Conservation (phyloP, 2,329 filamentous ascomycete species). For the Trichothecium sympodiale region DNA sequence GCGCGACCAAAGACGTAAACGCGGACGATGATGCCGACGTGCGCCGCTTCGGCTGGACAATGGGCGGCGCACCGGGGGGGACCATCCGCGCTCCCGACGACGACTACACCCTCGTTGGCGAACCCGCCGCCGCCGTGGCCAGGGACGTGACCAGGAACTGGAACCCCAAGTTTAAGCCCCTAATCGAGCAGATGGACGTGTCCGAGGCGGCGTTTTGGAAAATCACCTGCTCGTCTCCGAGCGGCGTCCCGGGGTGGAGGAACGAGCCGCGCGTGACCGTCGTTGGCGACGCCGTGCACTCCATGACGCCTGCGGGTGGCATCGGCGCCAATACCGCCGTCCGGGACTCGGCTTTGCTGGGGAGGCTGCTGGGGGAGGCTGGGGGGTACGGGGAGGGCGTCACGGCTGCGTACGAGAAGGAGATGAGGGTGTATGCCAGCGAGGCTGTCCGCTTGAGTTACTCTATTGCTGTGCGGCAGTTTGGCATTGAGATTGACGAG, state of each 20-base stretch:
- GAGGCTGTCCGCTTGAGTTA: conserved; percentile 46
- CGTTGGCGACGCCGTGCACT: conserved; percentile 33
- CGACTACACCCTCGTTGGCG: conserved; percentile 46
- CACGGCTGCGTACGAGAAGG: conserved; percentile 45
- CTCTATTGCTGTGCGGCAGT: conserved; percentile 27
- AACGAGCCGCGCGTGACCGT: conserved; percentile 47
- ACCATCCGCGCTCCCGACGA: conserved; percentile 47
- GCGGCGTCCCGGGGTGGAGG: conserved; percentile 47
- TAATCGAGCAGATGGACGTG: conserved; percentile 48
- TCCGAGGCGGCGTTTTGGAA: conserved; percentile 54
- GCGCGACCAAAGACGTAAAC: no score
- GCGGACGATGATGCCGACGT: conserved; percentile 43
- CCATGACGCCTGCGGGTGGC: conserved; percentile 5
- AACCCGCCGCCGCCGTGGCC: conserved; percentile 45
- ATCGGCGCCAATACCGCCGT: conserved; percentile 26
- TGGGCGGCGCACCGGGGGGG: conserved; percentile 44
- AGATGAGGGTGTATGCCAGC: conserved; percentile 50
- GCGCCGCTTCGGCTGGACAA: conserved; percentile 49
- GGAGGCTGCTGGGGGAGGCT: conserved; percentile 36
- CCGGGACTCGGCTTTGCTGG: conserved; percentile 42
- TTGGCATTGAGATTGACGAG: conserved; percentile 37
- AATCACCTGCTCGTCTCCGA: conserved; percentile 50
- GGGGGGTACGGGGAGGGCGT: conserved; percentile 43
- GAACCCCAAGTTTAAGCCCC: conserved; percentile 41
- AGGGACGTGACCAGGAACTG: conserved; percentile 40